A percentile compares a stretch with the other conserved stretches of the same genome.
phyloP scores from a whole-genome alignment of 768 basidiomycete species.

The Macrolepiota dolichaula region DNA sequence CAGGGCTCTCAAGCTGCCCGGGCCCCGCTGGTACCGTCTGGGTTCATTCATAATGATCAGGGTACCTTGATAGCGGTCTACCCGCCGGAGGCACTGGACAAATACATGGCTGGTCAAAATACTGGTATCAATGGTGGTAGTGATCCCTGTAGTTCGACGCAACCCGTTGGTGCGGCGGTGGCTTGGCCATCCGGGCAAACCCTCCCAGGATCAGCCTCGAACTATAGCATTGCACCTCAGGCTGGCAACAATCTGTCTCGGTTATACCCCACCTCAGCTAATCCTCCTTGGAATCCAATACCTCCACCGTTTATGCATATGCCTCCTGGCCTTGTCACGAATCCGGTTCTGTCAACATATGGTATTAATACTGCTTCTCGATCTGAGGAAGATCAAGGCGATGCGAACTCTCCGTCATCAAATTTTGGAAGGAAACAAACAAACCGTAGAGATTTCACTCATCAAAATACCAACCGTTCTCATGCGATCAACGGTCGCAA shows the following conservation, averaged over 20 bases:
- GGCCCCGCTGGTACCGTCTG: slow-evolving; percentile 60
- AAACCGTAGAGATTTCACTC: not conserved
- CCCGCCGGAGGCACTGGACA: slow-evolving; percentile 64
- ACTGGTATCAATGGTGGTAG: slow-evolving; percentile 24
- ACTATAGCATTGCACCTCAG: not conserved
- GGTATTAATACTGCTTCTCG: not conserved
- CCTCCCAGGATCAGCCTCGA: not conserved
- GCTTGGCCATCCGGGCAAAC: not conserved
- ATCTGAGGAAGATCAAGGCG: not conserved
- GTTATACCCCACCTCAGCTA: not conserved
- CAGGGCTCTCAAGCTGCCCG: slow-evolving; percentile 30
- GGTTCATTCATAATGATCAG: slow-evolving; percentile 71
- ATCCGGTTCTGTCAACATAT: not conserved
- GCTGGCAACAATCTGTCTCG: not conserved
- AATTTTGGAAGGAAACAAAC: slow-evolving; percentile 1
- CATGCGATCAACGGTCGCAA: slow-evolving; percentile 2
- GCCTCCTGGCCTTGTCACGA: not conserved
- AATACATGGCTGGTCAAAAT: slow-evolving; percentile 48
- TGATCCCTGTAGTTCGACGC: slow-evolving; percentile 18
- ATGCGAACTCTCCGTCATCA: not conserved
- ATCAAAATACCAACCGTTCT: not conserved
- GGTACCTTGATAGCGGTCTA: slow-evolving; percentile 73
- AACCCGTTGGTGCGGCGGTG: not conserved
- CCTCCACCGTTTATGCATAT: slow-evolving; percentile 1
- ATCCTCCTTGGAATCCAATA: slow-evolving; percentile 1